Percentiles rank a stretch among this genome's conserved stretches.
These are phyloP conservation scores for Baudoinia panamericana DNA, from an alignment of 495 filamentous ascomycete genomes.

Conservation along the genomic window DNA sequence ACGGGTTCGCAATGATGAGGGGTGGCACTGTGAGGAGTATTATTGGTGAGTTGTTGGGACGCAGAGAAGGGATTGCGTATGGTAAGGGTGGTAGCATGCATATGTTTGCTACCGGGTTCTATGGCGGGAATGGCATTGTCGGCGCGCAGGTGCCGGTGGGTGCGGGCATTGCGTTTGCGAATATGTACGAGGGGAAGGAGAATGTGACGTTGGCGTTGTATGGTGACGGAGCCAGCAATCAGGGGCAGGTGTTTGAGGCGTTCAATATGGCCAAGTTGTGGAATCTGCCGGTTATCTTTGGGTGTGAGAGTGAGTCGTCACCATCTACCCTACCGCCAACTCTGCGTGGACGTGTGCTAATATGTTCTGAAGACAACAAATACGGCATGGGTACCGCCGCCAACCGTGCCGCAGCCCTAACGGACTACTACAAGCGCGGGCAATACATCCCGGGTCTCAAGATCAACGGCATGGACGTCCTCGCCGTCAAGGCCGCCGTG, in stretches of 20 bases:
- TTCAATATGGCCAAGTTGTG: conserved; percentile 99
- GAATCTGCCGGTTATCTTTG: conserved; percentile 89
- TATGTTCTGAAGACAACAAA: conserved; percentile 69
- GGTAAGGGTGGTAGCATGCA: conserved; percentile 99
- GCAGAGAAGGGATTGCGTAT: conserved; percentile 91
- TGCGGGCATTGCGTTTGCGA: conserved; percentile 90
- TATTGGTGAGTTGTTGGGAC: conserved; percentile 90
- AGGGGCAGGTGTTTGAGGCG: conserved; percentile 98
- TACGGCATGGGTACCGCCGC: conserved; percentile 99
- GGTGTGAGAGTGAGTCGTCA: conserved; percentile 70
- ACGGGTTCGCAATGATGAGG: conserved; percentile 96
- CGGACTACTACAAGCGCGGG: conserved; percentile 99
- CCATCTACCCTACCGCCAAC: not conserved
- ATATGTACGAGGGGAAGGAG: conserved; percentile 77
- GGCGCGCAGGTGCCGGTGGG: conserved; percentile 97
- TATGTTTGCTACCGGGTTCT: conserved; percentile 98
- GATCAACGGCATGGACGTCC: conserved; percentile 98
- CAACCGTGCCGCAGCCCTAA: conserved; percentile 81
- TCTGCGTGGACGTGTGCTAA: too few relatives aligned
- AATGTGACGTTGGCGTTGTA: conserved; percentile 83
- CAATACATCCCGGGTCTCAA: conserved; percentile 99
- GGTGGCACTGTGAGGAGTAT: conserved; percentile 83
- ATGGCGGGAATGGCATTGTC: conserved; percentile 96
- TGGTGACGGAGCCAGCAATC: conserved; percentile 94
- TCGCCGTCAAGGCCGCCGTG: conserved; percentile 92